Evolutionary conservation across 176 grass and related monocot species (phyloP), one percentile per base, ranked within the genome.

Genomic region (Eleusine indica): DNA sequence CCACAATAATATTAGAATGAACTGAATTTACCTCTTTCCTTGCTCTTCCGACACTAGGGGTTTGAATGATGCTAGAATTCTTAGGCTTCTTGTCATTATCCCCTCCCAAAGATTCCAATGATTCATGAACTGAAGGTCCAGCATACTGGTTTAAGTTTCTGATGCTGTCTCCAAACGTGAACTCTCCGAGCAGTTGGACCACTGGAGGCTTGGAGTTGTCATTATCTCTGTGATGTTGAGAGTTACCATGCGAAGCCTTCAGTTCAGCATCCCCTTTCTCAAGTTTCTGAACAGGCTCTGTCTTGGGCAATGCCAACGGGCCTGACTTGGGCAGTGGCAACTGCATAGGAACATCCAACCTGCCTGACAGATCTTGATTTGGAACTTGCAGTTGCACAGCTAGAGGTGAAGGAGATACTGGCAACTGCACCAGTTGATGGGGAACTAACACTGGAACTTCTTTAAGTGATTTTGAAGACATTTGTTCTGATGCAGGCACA

Each of bases 181-280:
- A 88, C 65, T 94, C 88, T 5, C 86, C 83, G 14, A 91, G 83
- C 54, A 88, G 61, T 64, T 90, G 38, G 3, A 91, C 88, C 11
- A 80, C 70, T 4, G 91, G 83, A 54, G 82, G 47, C 43, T 57
- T 74, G 0, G 41, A 83, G 61, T 57, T 74, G n/a, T 71, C 77
- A 61, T 13, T 30, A 19, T 82, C 74, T 21, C 17, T 82, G 16
- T 39, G 51, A 28, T 60, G 57, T 47, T 76, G 5, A 71, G 30
- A 35, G 10, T 30, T 44, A n/a, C 43, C 47, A 65, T 56, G 28
- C 66, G 83, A 81, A 77, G 43, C 13, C 65, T 17, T 66, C 16
- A 38, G 48, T 60, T 64, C 30, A 77, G 15, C 66, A 82, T 82
- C 46, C 35, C 47, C 32, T 56, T 76, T 70, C 14, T 46, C 56